phyloP scores from a whole-genome alignment of 352 stramenopile species.

The Aphanomyces astaci region DNA sequence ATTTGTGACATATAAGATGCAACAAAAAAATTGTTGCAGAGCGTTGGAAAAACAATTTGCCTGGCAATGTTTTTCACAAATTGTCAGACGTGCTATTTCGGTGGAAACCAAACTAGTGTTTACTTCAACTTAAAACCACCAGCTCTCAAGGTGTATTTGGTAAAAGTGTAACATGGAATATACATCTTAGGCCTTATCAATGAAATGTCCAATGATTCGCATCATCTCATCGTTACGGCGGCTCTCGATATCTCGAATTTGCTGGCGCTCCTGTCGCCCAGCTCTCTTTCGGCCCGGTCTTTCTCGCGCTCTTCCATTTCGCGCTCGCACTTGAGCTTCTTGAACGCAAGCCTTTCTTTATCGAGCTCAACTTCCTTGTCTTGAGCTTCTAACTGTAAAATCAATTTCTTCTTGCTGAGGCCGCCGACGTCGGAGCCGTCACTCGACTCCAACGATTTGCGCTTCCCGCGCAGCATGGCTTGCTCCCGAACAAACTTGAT shows the following conservation, averaged over 20 bases:
- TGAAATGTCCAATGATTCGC: neutral
- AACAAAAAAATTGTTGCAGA: conserved; percentile 7
- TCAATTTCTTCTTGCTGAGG: neutral
- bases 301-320: neutral
- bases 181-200: neutral
- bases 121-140: conserved; percentile 22
- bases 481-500: neutral
- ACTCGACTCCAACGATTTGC: neutral
- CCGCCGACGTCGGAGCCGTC: neutral
- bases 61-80: conserved; percentile 22
- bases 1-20: conserved; percentile 20
- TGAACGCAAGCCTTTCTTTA: neutral
- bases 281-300: too few relatives aligned
- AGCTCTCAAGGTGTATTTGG: conserved; percentile 11
- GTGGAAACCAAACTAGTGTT: conserved; percentile 20
- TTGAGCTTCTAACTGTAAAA: neutral
- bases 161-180: neutral
- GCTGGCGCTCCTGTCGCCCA: neutral
- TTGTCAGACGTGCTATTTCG: conserved; percentile 17
- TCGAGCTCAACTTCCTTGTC: neutral
- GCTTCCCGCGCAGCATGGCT: neutral
- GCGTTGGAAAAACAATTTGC: conserved; percentile 8
- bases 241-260: neutral
- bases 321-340: neutral
- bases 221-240: neutral